Evolutionary conservation across 495 filamentous ascomycete genomes (phyloP).

Genomic region (Arthonia radiata): DNA sequence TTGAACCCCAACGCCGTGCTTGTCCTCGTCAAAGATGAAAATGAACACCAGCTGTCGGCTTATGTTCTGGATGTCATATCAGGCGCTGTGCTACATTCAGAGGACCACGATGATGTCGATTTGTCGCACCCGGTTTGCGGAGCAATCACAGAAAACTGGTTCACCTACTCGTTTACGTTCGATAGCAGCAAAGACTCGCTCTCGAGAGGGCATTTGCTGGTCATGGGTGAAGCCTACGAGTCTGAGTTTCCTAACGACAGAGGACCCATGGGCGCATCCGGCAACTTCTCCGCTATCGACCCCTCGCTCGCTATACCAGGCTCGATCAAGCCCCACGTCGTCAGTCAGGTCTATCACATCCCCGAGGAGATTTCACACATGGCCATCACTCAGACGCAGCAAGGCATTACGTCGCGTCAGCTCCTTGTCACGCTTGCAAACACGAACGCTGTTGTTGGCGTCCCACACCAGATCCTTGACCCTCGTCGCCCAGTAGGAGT

Average conservation of each 20-base stretch:
- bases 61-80: conserved; percentile 75
- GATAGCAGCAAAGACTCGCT: conserved; percentile 19
- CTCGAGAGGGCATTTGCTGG: conserved; percentile 66
- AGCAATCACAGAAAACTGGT: conserved; percentile 81
- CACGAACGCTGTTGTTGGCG: conserved; percentile 44
- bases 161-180: conserved; percentile 57
- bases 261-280: conserved; percentile 40
- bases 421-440: conserved; percentile 52
- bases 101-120: conserved; percentile 50
- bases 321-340: conserved; percentile 41
- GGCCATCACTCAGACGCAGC: conserved; percentile 64
- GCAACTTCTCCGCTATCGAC: conserved; percentile 48
- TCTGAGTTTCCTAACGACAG: conserved; percentile 63
- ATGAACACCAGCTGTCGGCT: conserved; percentile 31
- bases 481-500: conserved; percentile 70
- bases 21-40: conserved; percentile 40
- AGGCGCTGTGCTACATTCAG: conserved; percentile 48
- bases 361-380: conserved; percentile 51
- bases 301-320: conserved; percentile 19
- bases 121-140: conserved; percentile 47
- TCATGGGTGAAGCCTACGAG: conserved; percentile 75
- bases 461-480: conserved; percentile 58
- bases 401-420: conserved; percentile 73
- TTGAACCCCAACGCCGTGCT: conserved; percentile 71
- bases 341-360: conserved; percentile 60